Conservation (phyloP, 345 rosid species). For the Eucalyptus shirleyi region DNA sequence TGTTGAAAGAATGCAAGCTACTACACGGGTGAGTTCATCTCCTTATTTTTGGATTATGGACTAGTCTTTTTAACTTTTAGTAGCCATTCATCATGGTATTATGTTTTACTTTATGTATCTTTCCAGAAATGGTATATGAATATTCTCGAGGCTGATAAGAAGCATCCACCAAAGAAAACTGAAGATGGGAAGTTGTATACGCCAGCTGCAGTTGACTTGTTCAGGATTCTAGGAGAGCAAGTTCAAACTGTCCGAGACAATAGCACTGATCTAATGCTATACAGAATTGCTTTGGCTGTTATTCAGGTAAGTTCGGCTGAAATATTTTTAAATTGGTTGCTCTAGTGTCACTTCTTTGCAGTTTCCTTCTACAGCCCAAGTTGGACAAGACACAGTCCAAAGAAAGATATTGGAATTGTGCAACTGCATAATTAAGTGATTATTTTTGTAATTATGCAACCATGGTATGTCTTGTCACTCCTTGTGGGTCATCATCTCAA, state of each 20-base stretch:
- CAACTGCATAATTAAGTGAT: background rate
- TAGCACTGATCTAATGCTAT: constrained; percentile 95
- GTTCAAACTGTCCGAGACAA: constrained; percentile 97
- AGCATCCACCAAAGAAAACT: constrained; percentile 94
- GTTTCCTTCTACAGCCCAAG: background rate
- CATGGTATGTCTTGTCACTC: background rate
- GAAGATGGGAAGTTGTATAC: constrained; percentile 99
- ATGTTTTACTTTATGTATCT: background rate
- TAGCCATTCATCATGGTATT: background rate
- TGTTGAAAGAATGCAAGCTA: constrained; percentile 98
- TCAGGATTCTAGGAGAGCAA: constrained; percentile 98
- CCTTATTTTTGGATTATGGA: background rate
- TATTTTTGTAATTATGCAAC: background rate
- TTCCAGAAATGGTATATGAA: constrained; percentile 93
- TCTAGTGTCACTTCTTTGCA: background rate
- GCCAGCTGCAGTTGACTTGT: constrained; percentile 98
- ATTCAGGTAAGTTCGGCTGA: constrained; percentile 61
- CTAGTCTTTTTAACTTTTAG: background rate
- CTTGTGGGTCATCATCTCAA: background rate
- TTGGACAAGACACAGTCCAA: background rate
- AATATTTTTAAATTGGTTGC: background rate
- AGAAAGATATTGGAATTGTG: background rate
- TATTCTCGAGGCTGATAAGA: constrained; percentile 95
- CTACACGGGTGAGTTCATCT: constrained; percentile 55
- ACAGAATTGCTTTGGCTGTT: constrained; percentile 87